Conservation (phyloP, 2,329 filamentous ascomycete genomes). For the Colletotrichum sp. region DNA sequence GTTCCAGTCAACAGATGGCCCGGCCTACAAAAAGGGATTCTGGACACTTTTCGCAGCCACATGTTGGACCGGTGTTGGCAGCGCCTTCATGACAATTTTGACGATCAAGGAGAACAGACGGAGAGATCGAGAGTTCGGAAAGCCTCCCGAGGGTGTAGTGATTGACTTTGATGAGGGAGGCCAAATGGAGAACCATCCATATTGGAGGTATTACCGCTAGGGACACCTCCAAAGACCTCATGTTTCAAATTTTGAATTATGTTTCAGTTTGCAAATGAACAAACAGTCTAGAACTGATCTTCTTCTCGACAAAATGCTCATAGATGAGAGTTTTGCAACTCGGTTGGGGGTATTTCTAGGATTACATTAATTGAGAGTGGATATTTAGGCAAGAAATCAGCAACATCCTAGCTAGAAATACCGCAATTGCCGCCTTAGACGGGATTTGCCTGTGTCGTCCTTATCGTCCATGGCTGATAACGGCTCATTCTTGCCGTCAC, state of each 20-base stretch:
- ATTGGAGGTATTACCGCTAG: conserved; percentile 9
- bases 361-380: no score
- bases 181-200: conserved; percentile 11
- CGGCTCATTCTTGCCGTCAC: not conserved
- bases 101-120: conserved; percentile 18
- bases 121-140: conserved; percentile 20
- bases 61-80: conserved; percentile 2
- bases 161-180: conserved; percentile 11
- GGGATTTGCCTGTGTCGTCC: not conserved
- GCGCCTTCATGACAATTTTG: conserved; percentile 17
- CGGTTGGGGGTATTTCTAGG: no score
- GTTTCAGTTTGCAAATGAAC: no score
- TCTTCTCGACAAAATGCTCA: no score
- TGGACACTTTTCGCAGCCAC: conserved; percentile 13
- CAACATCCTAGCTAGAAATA: not conserved
- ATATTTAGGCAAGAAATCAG: no score
- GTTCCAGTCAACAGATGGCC: conserved; percentile 3
- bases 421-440: not conserved
- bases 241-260: no score
- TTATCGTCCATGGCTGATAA: not conserved
- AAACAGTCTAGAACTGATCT: no score
- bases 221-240: no score
- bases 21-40: conserved; percentile 1
- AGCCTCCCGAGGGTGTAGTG: not conserved
- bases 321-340: no score